Percentiles rank a stretch among this genome's conserved stretches.
phyloP scores from a whole-genome alignment of 768 basidiomycete species.

The Naematelia aurantialba region DNA sequence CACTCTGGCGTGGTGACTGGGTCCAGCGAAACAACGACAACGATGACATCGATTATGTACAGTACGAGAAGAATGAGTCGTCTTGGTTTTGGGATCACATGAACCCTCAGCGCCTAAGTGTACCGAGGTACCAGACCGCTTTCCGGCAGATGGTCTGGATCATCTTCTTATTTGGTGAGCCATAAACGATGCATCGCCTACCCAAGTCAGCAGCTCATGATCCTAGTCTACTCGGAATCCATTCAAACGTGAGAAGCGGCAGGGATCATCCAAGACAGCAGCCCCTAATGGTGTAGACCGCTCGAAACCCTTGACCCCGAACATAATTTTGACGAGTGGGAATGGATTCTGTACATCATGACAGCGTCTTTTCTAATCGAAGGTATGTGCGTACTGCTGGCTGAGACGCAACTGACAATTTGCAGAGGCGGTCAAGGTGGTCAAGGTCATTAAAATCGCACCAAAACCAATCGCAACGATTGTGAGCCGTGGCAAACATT shows the following conservation, averaged over 20 bases:
- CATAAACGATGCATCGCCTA: not conserved
- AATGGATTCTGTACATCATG: conserved; percentile 73
- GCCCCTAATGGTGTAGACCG: conserved; percentile 77
- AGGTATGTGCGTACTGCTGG: conserved; percentile 55
- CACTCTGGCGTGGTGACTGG: conserved; percentile 76
- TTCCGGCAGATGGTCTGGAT: conserved; percentile 60
- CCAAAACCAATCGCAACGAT: conserved; percentile 59
- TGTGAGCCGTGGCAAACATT: conserved; percentile 51
- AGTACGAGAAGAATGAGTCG: conserved; percentile 60
- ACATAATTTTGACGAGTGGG: conserved; percentile 70
- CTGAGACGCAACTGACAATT: conserved; percentile 6
- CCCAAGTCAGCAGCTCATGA: not conserved
- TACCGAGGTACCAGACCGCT: conserved; percentile 85
- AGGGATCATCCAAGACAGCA: too few relatives aligned
- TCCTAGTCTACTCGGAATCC: conserved; percentile 42
- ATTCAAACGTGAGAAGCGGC: conserved; percentile 40
- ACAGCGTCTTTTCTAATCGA: conserved; percentile 72
- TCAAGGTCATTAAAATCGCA: conserved; percentile 67
- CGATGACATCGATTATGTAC: conserved; percentile 74
- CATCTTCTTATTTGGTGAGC: conserved; percentile 34
- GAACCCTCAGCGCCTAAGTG: conserved; percentile 70
- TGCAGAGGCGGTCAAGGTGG: conserved; percentile 51
- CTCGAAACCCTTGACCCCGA: conserved; percentile 64
- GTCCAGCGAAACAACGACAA: conserved; percentile 72
- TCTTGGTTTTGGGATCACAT: conserved; percentile 66